phyloP scores from a whole-genome alignment of 2,329 filamentous ascomycete species.

The Cryoendolithus antarcticus region DNA sequence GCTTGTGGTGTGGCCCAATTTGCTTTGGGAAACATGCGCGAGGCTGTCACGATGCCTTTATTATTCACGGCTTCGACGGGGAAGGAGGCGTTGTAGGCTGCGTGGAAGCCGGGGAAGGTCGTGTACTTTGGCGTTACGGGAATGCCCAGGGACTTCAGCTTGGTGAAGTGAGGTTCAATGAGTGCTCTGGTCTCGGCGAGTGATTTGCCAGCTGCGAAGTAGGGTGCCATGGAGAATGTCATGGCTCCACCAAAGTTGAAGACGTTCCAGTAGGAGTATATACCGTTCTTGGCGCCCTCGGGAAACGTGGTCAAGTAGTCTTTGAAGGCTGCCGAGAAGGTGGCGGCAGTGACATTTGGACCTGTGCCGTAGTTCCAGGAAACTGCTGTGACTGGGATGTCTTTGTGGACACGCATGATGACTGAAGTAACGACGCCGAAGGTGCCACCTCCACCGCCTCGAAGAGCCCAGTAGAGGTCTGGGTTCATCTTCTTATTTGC shows the following conservation, averaged over 20 bases:
- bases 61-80: conserved; percentile 6
- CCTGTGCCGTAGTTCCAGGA: conserved; percentile 6
- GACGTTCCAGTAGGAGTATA: conserved; percentile 7
- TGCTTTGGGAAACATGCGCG: conserved; percentile 4
- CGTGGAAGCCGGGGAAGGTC: conserved; percentile 4
- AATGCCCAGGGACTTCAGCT: conserved; percentile 2
- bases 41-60: conserved; percentile 4
- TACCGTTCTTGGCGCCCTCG: conserved; percentile 7
- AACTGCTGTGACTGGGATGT: conserved; percentile 8
- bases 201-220: conserved; percentile 17
- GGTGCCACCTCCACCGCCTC: conserved; percentile 24
- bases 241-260: neutral
- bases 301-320: conserved; percentile 15
- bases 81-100: conserved; percentile 8
- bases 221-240: conserved; percentile 21
- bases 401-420: conserved; percentile 1
- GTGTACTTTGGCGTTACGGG: conserved; percentile 1
- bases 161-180: conserved; percentile 12
- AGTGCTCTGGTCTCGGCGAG: conserved; percentile 2
- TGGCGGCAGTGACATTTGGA: conserved; percentile 16
- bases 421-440: conserved; percentile 18
- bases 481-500: conserved; percentile 7
- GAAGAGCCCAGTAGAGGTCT: conserved; percentile 20
- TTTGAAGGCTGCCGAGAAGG: conserved; percentile 15
- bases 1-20: conserved; percentile 6